A percentile compares a stretch with the other conserved stretches of the same genome.
Evolutionary conservation across 139 green algal genomes (phyloP).

Genomic region (Coelastrella sp.): DNA sequence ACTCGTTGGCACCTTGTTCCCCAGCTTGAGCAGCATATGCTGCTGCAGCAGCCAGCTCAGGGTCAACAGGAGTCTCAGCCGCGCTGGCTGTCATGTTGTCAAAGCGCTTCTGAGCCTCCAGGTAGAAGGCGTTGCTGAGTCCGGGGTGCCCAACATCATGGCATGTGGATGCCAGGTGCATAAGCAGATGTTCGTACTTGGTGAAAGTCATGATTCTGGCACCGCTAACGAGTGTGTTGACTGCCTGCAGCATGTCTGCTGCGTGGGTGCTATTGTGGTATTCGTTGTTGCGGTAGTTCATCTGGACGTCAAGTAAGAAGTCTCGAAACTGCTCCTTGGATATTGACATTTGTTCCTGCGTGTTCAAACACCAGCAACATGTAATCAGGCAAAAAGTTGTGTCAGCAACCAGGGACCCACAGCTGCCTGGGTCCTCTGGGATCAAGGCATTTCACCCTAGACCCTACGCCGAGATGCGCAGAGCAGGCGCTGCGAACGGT

Average conservation of each 20-base stretch:
- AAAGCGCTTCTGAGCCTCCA: not conserved
- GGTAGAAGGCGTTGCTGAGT: not conserved
- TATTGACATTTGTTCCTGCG: not conserved
- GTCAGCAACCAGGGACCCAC: too few relatives aligned
- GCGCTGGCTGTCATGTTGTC: not conserved
- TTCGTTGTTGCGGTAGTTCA: not conserved
- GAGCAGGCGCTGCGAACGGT: too few relatives aligned
- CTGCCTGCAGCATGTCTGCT: not conserved
- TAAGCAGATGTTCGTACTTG: not conserved
- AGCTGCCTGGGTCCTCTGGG: too few relatives aligned
- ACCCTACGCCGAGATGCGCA: too few relatives aligned
- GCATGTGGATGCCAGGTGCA: not conserved
- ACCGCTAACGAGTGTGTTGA: not conserved
- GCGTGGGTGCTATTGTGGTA: not conserved
- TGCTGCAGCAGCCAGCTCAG: not conserved
- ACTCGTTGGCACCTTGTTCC: not conserved
- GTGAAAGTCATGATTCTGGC: not conserved
- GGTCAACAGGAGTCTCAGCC: not conserved
- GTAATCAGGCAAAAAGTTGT: too few relatives aligned
- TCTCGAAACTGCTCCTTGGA: not conserved
- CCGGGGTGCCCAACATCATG: not conserved
- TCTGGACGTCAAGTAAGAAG: not conserved
- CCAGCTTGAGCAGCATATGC: not conserved
- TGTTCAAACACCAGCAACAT: too few relatives aligned
- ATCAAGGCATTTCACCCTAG: too few relatives aligned